These are phyloP conservation scores for Hypomyces rosellus DNA, from an alignment of 2,329 filamentous ascomycete genomes.

Conservation along the genomic window DNA sequence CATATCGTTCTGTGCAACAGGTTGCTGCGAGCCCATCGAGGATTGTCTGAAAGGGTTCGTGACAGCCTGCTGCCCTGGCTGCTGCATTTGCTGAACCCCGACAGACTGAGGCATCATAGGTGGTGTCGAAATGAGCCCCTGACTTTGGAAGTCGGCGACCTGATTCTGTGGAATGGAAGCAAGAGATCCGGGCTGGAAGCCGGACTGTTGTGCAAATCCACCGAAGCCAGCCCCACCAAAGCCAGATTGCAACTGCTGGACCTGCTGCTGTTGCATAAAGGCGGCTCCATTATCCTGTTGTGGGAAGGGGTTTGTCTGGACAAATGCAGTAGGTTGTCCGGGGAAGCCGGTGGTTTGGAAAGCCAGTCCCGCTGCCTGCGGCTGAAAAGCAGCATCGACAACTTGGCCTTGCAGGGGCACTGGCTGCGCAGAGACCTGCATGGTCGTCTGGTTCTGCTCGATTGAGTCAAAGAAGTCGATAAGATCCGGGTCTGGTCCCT, in stretches of 20 bases:
- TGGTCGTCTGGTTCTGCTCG: slow-evolving; percentile 75
- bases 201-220: slow-evolving; percentile 64
- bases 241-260: slow-evolving; percentile 39
- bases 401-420: slow-evolving; percentile 25
- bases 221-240: slow-evolving; percentile 74
- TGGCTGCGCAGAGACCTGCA: slow-evolving; percentile 41
- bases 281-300: slow-evolving; percentile 22
- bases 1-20: slow-evolving; percentile 32
- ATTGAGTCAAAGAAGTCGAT: slow-evolving; percentile 96
- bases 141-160: slow-evolving; percentile 42
- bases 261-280: slow-evolving; percentile 32
- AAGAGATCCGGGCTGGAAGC: slow-evolving; percentile 48
- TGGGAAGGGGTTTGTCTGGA: slow-evolving; percentile 27
- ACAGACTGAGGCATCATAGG: slow-evolving; percentile 34
- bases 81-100: slow-evolving; percentile 36
- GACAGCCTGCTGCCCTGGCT: slow-evolving; percentile 42
- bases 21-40: slow-evolving; percentile 61
- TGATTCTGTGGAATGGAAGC: slow-evolving; percentile 54
- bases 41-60: slow-evolving; percentile 96
- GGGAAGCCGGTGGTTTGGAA: slow-evolving; percentile 21
- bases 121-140: slow-evolving; percentile 17
- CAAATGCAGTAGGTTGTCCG: slow-evolving; percentile 22
- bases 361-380: slow-evolving; percentile 30
- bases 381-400: slow-evolving; percentile 29
- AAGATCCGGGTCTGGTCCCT: slow-evolving; percentile 66